phyloP scores from a whole-genome alignment of 1,284 basidiomycete genomes.

The Gomphus bonarii region DNA sequence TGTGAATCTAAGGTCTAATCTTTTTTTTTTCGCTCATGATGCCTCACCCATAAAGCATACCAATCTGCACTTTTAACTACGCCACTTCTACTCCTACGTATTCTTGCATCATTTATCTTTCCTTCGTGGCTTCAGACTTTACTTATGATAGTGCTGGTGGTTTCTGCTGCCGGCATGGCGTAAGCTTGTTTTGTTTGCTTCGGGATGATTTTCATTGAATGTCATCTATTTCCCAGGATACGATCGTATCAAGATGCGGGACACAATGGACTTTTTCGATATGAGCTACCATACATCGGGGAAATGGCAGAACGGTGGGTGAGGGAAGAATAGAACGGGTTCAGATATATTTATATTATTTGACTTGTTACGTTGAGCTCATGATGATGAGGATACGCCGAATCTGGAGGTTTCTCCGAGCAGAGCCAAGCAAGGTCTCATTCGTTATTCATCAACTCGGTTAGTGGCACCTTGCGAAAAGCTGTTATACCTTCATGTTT shows the following conservation, averaged over 20 bases:
- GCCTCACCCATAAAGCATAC: slow-evolving; percentile 42
- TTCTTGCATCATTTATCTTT: slow-evolving; percentile 46
- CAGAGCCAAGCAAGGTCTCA: background rate
- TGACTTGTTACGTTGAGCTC: background rate
- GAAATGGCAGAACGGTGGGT: slow-evolving; percentile 66
- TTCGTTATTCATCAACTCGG: background rate
- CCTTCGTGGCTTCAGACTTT: slow-evolving; percentile 36
- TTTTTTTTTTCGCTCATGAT: slow-evolving; percentile 1
- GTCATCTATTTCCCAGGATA: slow-evolving; percentile 28
- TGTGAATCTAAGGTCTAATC: background rate
- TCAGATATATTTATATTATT: background rate
- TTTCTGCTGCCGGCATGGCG: slow-evolving; percentile 43
- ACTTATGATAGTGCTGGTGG: slow-evolving; percentile 35
- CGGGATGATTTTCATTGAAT: slow-evolving; percentile 11
- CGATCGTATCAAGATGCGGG: slow-evolving; percentile 60
- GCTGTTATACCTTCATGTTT: background rate
- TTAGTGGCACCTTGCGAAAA: background rate
- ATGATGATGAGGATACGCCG: background rate
- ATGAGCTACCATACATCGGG: slow-evolving; percentile 59
- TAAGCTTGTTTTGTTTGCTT: slow-evolving; percentile 24
- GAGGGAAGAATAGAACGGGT: slow-evolving; percentile 43
- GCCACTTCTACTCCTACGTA: slow-evolving; percentile 50
- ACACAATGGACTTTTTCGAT: slow-evolving; percentile 41
- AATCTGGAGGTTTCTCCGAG: background rate
- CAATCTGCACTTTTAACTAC: slow-evolving; percentile 68